Evolutionary conservation across 768 basidiomycete genomes (phyloP).

Genomic region (Plicaturopsis crispa): DNA sequence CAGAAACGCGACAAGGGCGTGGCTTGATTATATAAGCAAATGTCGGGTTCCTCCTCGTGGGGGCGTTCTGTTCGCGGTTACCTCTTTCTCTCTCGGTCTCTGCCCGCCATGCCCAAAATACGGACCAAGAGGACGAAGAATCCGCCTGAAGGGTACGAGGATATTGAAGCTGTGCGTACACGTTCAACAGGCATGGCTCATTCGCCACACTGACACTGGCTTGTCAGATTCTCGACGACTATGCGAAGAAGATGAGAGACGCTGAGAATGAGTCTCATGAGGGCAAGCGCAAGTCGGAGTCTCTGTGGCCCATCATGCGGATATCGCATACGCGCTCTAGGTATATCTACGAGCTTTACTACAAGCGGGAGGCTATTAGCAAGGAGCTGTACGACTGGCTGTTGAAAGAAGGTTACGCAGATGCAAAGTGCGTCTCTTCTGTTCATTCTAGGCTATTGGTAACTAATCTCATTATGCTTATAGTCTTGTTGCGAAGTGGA

Average conservation of each 20-base stretch:
- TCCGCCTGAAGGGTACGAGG: slow-evolving; percentile 94
- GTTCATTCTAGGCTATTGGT: too few relatives aligned
- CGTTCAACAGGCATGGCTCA: background rate
- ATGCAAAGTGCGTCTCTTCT: slow-evolving; percentile 69
- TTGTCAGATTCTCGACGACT: slow-evolving; percentile 88
- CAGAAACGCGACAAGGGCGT: too few relatives aligned
- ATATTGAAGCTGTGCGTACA: slow-evolving; percentile 68
- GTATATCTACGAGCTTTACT: slow-evolving; percentile 97
- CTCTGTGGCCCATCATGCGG: slow-evolving; percentile 96
- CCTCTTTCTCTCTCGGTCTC: too few relatives aligned
- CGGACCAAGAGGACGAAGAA: slow-evolving; percentile 87
- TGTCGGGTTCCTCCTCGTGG: too few relatives aligned
- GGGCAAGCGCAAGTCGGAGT: slow-evolving; percentile 92
- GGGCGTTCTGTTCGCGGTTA: too few relatives aligned
- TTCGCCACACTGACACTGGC: slow-evolving; percentile 9
- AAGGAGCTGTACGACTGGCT: slow-evolving; percentile 96
- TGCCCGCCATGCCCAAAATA: slow-evolving; percentile 81
- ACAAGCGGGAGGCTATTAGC: slow-evolving; percentile 94
- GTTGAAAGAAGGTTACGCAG: slow-evolving; percentile 93
- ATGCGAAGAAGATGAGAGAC: slow-evolving; percentile 98
- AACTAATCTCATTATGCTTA: background rate
- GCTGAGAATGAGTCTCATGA: slow-evolving; percentile 98
- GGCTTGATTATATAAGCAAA: too few relatives aligned
- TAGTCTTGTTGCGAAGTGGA: slow-evolving; percentile 96
- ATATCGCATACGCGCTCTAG: slow-evolving; percentile 94